These are phyloP conservation scores for Fusarium sp. DNA, from an alignment of 2,329 filamentous ascomycete species.

Conservation along the genomic window DNA sequence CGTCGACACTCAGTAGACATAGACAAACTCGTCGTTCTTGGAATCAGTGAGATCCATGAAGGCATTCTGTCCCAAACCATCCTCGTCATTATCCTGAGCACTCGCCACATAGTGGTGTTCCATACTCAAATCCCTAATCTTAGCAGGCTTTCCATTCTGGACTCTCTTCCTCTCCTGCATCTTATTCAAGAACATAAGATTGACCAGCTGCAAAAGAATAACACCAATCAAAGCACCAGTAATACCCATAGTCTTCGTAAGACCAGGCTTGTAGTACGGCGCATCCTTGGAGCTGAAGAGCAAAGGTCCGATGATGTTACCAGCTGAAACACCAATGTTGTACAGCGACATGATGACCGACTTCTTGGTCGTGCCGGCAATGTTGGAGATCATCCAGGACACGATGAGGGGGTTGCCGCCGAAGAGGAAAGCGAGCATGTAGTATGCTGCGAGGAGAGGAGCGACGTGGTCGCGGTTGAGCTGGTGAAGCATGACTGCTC, in stretches of 20 bases:
- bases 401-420: slow-evolving; percentile 73
- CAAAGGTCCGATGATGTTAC: slow-evolving; percentile 74
- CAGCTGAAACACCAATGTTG: slow-evolving; percentile 68
- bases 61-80: slow-evolving; percentile 56
- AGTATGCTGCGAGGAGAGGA: slow-evolving; percentile 67
- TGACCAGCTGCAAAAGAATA: slow-evolving; percentile 62
- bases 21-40: slow-evolving; percentile 75
- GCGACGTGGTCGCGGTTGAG: slow-evolving; percentile 53
- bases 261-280: slow-evolving; percentile 65
- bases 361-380: slow-evolving; percentile 73
- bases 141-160: slow-evolving; percentile 66
- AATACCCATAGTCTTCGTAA: slow-evolving; percentile 64
- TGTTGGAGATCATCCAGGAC: slow-evolving; percentile 75
- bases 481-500: slow-evolving; percentile 65
- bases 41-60: slow-evolving; percentile 70
- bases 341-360: slow-evolving; percentile 70
- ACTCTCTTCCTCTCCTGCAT: slow-evolving; percentile 64
- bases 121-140: slow-evolving; percentile 70
- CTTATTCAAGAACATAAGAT: slow-evolving; percentile 66
- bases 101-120: slow-evolving; percentile 52
- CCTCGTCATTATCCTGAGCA: slow-evolving; percentile 1
- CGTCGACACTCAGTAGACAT: slow-evolving; percentile 57
- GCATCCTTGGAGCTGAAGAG: slow-evolving; percentile 67
- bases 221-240: slow-evolving; percentile 63
- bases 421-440: slow-evolving; percentile 72